Evolutionary conservation across 139 green algal genomes (phyloP).

Genomic region (Micractinium conductrix): DNA sequence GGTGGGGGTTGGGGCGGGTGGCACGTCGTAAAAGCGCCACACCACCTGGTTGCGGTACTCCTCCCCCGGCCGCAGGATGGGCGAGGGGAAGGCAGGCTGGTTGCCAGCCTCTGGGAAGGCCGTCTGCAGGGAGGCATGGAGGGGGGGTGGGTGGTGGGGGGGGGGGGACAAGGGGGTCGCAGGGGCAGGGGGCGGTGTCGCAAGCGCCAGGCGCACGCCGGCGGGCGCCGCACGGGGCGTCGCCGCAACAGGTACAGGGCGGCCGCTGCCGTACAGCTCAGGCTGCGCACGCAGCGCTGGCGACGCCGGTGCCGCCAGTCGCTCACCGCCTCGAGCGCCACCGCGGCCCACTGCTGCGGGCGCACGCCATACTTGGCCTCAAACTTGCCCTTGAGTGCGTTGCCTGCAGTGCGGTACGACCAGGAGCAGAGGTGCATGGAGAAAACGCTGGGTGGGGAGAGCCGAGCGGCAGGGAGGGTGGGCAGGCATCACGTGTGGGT

Average conservation of each 20-base stretch:
- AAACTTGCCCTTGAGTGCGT: constrained; percentile 1
- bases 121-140: neutral
- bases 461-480: neutral
- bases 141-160: too few species aligned
- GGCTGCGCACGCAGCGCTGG: too few species aligned
- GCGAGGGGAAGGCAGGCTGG: neutral
- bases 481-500: neutral
- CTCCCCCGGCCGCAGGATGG: constrained; percentile 2
- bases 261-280: too few species aligned
- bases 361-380: neutral
- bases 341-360: neutral
- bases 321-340: constrained; percentile 1
- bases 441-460: too few species aligned
- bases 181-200: too few species aligned
- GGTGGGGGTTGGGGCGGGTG: too few species aligned
- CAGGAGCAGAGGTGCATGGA: too few species aligned
- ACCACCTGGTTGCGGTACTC: constrained; percentile 7
- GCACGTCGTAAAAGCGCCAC: constrained; percentile 18
- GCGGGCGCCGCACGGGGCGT: too few species aligned
- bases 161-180: neutral
- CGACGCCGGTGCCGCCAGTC: neutral
- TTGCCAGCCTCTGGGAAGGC: neutral
- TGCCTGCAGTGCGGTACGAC: neutral
- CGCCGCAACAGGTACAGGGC: too few species aligned
- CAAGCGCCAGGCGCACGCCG: too few species aligned